phyloP scores from a whole-genome alignment of 176 grass and related monocot genomes.

The Dactylis glomerata region DNA sequence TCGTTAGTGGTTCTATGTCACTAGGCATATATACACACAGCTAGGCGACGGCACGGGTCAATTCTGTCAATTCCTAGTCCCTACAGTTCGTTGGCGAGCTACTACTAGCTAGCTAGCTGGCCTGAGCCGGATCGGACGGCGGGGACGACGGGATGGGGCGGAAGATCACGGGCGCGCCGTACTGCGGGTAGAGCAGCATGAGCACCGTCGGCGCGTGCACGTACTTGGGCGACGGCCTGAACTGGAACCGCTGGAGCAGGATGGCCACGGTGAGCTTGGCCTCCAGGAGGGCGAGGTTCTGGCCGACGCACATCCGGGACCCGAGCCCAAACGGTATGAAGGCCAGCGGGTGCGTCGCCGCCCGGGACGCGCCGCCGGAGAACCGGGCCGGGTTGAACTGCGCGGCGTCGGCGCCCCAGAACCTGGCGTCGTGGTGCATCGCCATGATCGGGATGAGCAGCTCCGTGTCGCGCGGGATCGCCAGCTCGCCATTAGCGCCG shows the following conservation, averaged over 20 bases:
- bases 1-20: conserved; percentile 9
- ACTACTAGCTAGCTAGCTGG: neutral
- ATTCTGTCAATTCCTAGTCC: neutral
- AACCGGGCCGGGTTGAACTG: conserved; percentile 62
- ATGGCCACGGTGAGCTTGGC: conserved; percentile 68
- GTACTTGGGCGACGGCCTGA: conserved; percentile 57
- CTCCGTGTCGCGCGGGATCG: conserved; percentile 54
- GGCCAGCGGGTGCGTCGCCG: conserved; percentile 54
- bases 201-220: conserved; percentile 84
- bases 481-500: conserved; percentile 31
- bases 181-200: conserved; percentile 84
- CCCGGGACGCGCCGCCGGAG: conserved; percentile 30
- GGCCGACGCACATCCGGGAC: conserved; percentile 73
- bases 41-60: neutral
- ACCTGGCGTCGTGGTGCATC: conserved; percentile 57
- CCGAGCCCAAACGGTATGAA: conserved; percentile 80
- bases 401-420: conserved; percentile 59
- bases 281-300: conserved; percentile 74
- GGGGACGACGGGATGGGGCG: conserved; percentile 12
- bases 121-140: neutral
- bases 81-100: neutral
- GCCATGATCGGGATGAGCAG: conserved; percentile 85
- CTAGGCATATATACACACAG: neutral
- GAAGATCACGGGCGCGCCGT: conserved; percentile 81
- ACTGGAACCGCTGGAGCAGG: conserved; percentile 57